Evolutionary conservation across 371 early-diverging fungal genomes (phyloP).

Genomic region (Rhizopus delemar): DNA sequence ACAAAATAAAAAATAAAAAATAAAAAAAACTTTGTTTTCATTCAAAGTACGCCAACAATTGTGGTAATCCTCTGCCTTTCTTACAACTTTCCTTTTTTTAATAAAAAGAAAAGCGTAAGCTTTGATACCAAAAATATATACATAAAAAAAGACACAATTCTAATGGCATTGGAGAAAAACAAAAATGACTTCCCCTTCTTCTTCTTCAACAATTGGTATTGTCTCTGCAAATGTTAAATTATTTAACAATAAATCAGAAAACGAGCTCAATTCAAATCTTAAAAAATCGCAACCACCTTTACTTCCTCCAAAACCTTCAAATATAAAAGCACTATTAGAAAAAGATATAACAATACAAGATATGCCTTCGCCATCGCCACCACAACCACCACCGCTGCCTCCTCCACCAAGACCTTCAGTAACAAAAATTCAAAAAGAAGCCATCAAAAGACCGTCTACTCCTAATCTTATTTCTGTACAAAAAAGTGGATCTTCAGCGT

Average conservation of each 20-base stretch:
- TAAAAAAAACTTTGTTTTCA: too few species aligned
- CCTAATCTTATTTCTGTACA: slow-evolving; percentile 17
- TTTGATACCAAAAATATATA: neutral
- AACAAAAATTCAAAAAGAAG: slow-evolving; percentile 9
- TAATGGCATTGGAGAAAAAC: slow-evolving; percentile 1
- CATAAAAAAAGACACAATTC: neutral
- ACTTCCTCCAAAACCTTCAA: slow-evolving; percentile 20
- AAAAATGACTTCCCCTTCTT: slow-evolving; percentile 14
- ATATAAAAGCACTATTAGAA: slow-evolving; percentile 1
- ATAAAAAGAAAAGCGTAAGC: neutral
- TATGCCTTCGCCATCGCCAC: slow-evolving; percentile 4
- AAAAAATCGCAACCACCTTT: slow-evolving; percentile 30
- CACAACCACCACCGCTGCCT: slow-evolving; percentile 25
- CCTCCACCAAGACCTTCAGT: slow-evolving; percentile 29
- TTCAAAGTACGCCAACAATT: too few species aligned
- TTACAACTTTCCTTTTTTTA: too few species aligned
- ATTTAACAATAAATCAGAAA: slow-evolving; percentile 29
- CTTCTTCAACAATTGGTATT: slow-evolving; percentile 22
- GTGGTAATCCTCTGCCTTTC: too few species aligned
- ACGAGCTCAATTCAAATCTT: slow-evolving; percentile 1
- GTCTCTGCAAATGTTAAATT: slow-evolving; percentile 30
- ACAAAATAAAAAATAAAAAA: too few species aligned
- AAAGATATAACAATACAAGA: neutral
- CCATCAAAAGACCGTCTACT: neutral
- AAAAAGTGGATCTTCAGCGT: slow-evolving; percentile 36